phyloP scores from a whole-genome alignment of 2,329 filamentous ascomycete genomes.

The Rutstroemia sp. region DNA sequence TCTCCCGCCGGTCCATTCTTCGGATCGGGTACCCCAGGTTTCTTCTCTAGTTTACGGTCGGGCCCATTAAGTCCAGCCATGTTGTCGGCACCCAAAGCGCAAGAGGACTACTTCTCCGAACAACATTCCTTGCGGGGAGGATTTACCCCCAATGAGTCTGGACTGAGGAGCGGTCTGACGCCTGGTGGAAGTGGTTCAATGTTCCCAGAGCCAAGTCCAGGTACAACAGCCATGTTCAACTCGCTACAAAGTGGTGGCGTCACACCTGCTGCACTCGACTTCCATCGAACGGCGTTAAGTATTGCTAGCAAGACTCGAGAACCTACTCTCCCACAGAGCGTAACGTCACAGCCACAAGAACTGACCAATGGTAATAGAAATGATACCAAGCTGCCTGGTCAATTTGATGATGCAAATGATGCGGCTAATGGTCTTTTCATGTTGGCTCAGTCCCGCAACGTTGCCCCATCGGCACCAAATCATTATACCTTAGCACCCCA shows the following conservation, averaged over 20 bases:
- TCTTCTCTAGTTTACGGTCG: slow-evolving; percentile 80
- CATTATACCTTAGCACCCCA: slow-evolving; percentile 16
- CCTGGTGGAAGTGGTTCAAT: slow-evolving; percentile 94
- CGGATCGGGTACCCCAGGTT: slow-evolving; percentile 63
- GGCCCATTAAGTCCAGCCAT: slow-evolving; percentile 95
- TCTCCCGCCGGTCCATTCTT: slow-evolving; percentile 80
- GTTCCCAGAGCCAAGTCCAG: slow-evolving; percentile 89
- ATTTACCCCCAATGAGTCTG: slow-evolving; percentile 96
- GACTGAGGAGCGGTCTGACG: slow-evolving; percentile 81
- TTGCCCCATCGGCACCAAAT: slow-evolving; percentile 37
- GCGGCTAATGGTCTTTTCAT: slow-evolving; percentile 91
- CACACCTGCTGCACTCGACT: slow-evolving; percentile 86
- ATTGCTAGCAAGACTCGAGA: slow-evolving; percentile 59
- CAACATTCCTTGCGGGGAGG: slow-evolving; percentile 70
- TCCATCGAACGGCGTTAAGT: slow-evolving; percentile 85
- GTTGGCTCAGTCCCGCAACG: slow-evolving; percentile 64
- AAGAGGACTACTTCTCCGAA: slow-evolving; percentile 80
- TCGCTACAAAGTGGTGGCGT: slow-evolving; percentile 73
- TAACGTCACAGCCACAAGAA: slow-evolving; percentile 48
- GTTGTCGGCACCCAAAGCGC: slow-evolving; percentile 68
- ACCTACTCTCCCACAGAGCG: slow-evolving; percentile 32
- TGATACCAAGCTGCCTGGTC: slow-evolving; percentile 35
- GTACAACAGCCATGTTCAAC: slow-evolving; percentile 74
- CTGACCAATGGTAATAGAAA: slow-evolving; percentile 19
- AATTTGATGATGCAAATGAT: slow-evolving; percentile 82